A percentile compares a stretch with the other conserved stretches of the same genome.
phyloP scores from a whole-genome alignment of 352 stramenopile species.

The Phytopythium ostracodes region DNA sequence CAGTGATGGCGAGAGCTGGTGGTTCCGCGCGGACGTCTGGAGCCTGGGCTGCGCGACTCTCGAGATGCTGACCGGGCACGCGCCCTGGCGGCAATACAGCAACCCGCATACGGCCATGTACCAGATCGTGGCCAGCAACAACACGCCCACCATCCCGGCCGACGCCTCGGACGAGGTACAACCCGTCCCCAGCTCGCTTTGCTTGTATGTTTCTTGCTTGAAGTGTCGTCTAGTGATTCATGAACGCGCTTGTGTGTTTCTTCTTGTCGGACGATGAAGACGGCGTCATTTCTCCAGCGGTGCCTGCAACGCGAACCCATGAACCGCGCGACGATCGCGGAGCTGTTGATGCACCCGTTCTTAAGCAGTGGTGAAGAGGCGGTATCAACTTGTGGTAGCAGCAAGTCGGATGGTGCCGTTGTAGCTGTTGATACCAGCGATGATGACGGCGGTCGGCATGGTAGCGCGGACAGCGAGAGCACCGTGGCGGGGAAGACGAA shows the following conservation, averaged over 20 bases:
- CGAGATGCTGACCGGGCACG: constrained; percentile 91
- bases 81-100: constrained; percentile 87
- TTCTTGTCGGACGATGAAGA: constrained; percentile 17
- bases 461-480: not conserved
- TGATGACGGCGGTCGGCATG: constrained; percentile 4
- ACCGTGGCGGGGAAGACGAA: not conserved
- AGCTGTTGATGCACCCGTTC: constrained; percentile 93
- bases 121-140: constrained; percentile 77
- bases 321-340: constrained; percentile 75
- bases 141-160: constrained; percentile 51
- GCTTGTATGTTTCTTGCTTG: not conserved
- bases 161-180: constrained; percentile 53
- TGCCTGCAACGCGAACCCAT: constrained; percentile 66
- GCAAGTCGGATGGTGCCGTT: constrained; percentile 9
- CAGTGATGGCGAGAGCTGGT: constrained; percentile 31
- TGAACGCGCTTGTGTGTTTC: not conserved
- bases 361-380: constrained; percentile 21
- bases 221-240: not conserved
- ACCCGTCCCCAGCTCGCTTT: not conserved
- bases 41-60: constrained; percentile 90
- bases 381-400: constrained; percentile 4
- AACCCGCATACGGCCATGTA: constrained; percentile 92
- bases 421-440: constrained; percentile 9
- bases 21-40: constrained; percentile 92
- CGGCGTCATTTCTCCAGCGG: constrained; percentile 44